A percentile compares a stretch with the other conserved stretches of the same genome.
Conservation (phyloP, 164 flowering plant genomes). For the Piper longum region DNA sequence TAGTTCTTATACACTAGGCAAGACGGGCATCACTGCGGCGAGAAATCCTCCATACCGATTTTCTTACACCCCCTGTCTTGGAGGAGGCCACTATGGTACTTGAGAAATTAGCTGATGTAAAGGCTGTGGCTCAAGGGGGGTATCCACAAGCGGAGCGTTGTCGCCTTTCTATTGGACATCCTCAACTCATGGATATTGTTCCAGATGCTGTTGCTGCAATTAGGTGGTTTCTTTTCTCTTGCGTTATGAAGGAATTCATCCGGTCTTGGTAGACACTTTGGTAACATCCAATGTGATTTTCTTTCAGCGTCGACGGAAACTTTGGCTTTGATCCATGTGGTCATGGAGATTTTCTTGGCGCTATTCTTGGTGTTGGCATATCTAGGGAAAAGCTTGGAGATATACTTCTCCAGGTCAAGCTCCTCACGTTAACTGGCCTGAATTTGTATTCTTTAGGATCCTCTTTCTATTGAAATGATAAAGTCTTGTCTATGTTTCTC, state of each 20-base stretch:
- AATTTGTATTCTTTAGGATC: not conserved
- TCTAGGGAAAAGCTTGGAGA: conserved; percentile 87
- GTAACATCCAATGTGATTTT: conserved; percentile 3
- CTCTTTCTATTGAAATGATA: not conserved
- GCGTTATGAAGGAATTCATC: not conserved
- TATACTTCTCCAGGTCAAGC: conserved; percentile 66
- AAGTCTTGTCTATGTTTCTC: conserved; percentile 1
- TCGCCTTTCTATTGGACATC: conserved; percentile 75
- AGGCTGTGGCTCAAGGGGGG: conserved; percentile 72
- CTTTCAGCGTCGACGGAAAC: conserved; percentile 71
- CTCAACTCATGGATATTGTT: conserved; percentile 39
- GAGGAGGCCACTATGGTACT: conserved; percentile 55
- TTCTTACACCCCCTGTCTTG: conserved; percentile 67
- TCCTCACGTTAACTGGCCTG: not conserved
- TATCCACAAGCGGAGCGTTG: conserved; percentile 94
- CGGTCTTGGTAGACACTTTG: not conserved
- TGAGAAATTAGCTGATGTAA: conserved; percentile 58
- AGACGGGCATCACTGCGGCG: conserved; percentile 53
- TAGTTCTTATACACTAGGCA: conserved; percentile 29
- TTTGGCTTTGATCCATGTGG: conserved; percentile 74
- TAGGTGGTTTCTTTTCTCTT: conserved; percentile 25
- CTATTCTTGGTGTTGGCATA: conserved; percentile 88
- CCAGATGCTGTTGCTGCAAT: conserved; percentile 73
- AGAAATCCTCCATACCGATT: conserved; percentile 67
- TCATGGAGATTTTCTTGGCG: conserved; percentile 92